Percentiles rank a stretch among this genome's conserved stretches.
Conservation (phyloP, 306 rosid genomes). For the Purshia tridentata region DNA sequence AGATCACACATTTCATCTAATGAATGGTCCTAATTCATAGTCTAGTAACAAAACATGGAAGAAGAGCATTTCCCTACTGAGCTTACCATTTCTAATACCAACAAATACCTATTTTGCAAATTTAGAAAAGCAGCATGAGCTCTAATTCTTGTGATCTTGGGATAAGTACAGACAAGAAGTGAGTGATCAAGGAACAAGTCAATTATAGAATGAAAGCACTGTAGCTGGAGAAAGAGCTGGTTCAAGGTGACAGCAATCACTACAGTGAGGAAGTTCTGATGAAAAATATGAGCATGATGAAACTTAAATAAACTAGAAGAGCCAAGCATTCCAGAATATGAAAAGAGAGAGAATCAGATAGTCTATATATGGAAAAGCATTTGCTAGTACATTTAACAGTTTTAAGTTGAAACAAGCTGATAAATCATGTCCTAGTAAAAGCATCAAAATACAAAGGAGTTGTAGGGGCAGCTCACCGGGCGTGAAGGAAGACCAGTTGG, state of each 20-base stretch:
- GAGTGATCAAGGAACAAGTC: background rate
- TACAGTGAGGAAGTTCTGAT: background rate
- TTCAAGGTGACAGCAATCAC: background rate
- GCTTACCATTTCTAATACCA: too few species aligned
- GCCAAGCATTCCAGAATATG: background rate
- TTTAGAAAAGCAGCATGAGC: too few species aligned
- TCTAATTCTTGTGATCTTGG: too few species aligned
- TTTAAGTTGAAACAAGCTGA: slow-evolving; percentile 6
- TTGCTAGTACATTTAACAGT: slow-evolving; percentile 1
- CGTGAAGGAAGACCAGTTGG: slow-evolving; percentile 86
- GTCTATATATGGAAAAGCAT: slow-evolving; percentile 7
- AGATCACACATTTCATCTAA: too few species aligned
- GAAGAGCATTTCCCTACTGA: too few species aligned
- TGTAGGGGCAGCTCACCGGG: slow-evolving; percentile 63
- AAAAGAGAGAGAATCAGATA: background rate
- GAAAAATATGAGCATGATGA: background rate
- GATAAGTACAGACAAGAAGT: background rate
- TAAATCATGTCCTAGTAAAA: slow-evolving; percentile 14
- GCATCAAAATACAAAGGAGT: slow-evolving; percentile 21
- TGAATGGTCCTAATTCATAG: too few species aligned
- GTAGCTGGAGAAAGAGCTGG: background rate
- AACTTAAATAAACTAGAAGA: background rate
- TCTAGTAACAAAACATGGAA: too few species aligned
- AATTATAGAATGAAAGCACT: background rate
- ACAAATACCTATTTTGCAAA: too few species aligned